A percentile compares a stretch with the other conserved stretches of the same genome.
phyloP scores from a whole-genome alignment of 2,329 filamentous ascomycete species.

The Dryadomyces quercivorus region DNA sequence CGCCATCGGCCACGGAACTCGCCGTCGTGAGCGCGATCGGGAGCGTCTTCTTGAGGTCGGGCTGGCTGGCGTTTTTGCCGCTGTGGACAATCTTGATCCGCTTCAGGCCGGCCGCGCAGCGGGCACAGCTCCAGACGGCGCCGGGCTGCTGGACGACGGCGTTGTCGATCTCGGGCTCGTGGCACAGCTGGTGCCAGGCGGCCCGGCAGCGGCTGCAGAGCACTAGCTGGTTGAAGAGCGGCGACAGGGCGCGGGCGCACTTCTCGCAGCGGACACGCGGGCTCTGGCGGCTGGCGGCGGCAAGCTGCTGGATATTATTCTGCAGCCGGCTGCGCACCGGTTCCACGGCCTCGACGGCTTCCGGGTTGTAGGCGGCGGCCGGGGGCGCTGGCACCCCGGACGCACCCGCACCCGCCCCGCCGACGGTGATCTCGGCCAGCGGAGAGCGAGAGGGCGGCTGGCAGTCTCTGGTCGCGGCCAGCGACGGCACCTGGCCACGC shows the following conservation, averaged over 20 bases:
- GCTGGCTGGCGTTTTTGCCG: neutral
- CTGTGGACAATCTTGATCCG: neutral
- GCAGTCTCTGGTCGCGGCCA: neutral
- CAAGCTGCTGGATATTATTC: conserved; percentile 34
- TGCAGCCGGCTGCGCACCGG: conserved; percentile 11
- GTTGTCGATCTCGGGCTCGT: conserved; percentile 62
- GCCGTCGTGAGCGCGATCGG: neutral
- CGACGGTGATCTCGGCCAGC: neutral
- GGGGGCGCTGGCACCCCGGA: neutral
- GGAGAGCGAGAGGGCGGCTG: neutral
- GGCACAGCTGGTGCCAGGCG: conserved; percentile 72
- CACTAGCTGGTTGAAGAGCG: conserved; percentile 66
- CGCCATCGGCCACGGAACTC: neutral
- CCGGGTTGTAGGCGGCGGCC: conserved; percentile 41
- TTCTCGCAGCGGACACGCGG: conserved; percentile 56
- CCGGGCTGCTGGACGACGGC: conserved; percentile 49
- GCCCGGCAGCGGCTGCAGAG: conserved; percentile 75
- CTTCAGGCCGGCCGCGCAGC: conserved; percentile 33
- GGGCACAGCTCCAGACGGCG: conserved; percentile 59
- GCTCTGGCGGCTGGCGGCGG: conserved; percentile 37
- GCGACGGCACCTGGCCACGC: neutral
- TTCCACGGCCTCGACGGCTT: conserved; percentile 27
- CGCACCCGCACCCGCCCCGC: neutral
- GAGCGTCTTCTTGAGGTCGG: conserved; percentile 2
- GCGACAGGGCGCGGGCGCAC: conserved; percentile 61